Base-by-base conservation (phyloP, 371 early-diverging fungal species). In the Mortierella sp. region DNA sequence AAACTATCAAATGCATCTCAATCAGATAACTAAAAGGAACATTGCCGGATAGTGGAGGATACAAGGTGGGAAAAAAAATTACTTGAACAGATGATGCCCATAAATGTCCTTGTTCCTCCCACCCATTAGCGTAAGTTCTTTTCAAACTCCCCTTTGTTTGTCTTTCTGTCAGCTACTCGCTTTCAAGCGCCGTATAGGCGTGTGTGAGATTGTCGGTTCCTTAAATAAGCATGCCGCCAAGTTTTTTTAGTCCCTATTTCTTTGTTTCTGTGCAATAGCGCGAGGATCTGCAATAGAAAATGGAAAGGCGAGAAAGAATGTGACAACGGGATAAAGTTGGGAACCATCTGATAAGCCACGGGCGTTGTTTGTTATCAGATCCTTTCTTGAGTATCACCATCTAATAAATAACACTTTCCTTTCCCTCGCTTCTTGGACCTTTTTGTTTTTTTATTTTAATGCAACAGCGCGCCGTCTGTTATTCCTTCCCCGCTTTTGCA, bases 11-110 rank as follows among this genome's bases (percentile, higher is more conserved):
- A 28, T 66, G 61, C 68, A 29, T 13, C 19, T 37, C 34, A 2
- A 68, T 68, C 68, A 53, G 68, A 68, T 68, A 61, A 68, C 42
- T 28, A 13, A 45, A 66, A 42, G 31, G 7, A 13, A 28, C 28
- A 7, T 4, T 10, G 31, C 54, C 32, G 28, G 55, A 55, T 34
- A 7, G 13, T 29, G 9, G 10, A 26, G 23, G 29, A 54, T 7
- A 22, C 32, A 55, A 26, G 55, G n/a, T n/a, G 7, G 51, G 26
- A 19, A 51, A 26, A 51, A 19, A 57, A 29, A 32, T 37, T 13
- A 12, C 12, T 7, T 2, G 47, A n/a, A 13, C 29, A 40, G 42
- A 67, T 67, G 34, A 51, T 67, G 61, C 43, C 68, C 68, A 67
- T 37, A 67, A 67, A 67, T 43, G 68, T 59, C 53, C 53, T 28